Conservation (phyloP, 1,139 yeast species). For the Wickerhamiella infanticola region DNA sequence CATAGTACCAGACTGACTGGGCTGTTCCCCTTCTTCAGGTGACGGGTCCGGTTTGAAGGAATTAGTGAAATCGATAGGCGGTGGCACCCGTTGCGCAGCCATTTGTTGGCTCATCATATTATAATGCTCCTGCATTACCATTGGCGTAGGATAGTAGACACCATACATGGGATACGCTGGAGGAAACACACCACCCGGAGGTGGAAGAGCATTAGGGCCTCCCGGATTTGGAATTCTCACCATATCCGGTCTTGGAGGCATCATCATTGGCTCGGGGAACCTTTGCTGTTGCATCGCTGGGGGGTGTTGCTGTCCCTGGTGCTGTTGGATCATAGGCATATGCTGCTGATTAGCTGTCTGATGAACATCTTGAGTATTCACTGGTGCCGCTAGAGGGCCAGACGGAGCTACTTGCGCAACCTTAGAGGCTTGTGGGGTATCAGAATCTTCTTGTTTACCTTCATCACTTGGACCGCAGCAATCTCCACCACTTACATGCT, state of each 20-base stretch:
- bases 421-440: background rate
- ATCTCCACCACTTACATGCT: background rate
- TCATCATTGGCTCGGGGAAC: background rate
- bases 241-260: background rate
- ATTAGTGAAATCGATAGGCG: slow-evolving; percentile 23
- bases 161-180: background rate
- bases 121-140: background rate
- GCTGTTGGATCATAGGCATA: background rate
- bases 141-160: background rate
- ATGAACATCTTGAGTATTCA: too few relatives aligned
- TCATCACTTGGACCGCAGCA: background rate
- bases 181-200: background rate
- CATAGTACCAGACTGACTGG: background rate
- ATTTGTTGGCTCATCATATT: background rate
- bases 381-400: background rate
- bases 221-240: background rate
- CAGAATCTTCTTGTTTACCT: background rate
- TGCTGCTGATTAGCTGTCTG: too few relatives aligned
- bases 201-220: background rate
- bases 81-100: slow-evolving; percentile 14
- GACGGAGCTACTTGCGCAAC: background rate
- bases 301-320: background rate
- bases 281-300: background rate
- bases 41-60: slow-evolving; percentile 15
- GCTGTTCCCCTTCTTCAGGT: background rate